phyloP scores from a whole-genome alignment of 345 rosid species.

The Citrus sinensis region DNA sequence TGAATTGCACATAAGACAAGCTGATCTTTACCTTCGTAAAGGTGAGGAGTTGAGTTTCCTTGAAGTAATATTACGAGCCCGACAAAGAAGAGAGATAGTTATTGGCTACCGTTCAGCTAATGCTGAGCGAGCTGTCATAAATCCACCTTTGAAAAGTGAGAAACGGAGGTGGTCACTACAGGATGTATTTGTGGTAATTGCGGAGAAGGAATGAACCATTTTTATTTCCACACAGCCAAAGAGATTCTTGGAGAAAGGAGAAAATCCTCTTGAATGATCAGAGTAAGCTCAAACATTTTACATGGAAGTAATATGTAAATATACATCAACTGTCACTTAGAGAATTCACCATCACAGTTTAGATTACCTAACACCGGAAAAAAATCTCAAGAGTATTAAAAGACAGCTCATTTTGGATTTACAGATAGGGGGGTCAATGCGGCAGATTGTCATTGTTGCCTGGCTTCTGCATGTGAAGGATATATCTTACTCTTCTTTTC shows the following conservation, averaged over 20 bases:
- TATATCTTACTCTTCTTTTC: not conserved
- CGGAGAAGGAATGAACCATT: conserved; percentile 47
- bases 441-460: not conserved
- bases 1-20: conserved; percentile 63
- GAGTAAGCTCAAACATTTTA: not conserved
- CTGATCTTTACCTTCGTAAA: conserved; percentile 52
- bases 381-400: not conserved
- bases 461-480: not conserved
- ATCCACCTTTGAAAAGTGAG: conserved; percentile 52
- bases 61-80: conserved; percentile 51
- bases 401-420: not conserved
- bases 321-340: not conserved
- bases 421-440: not conserved
- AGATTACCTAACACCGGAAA: not conserved
- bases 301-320: not conserved
- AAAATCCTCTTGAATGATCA: not conserved
- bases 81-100: conserved; percentile 58
- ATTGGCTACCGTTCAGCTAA: conserved; percentile 54
- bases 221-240: not conserved
- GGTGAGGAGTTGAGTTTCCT: conserved; percentile 68
- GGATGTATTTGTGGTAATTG: conserved; percentile 58
- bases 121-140: conserved; percentile 61
- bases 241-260: not conserved
- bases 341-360: not conserved
- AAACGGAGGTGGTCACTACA: conserved; percentile 45